These are phyloP conservation scores for Magnaporthiopsis incrustans DNA, from an alignment of 2,329 filamentous ascomycete species.

Conservation along the genomic window DNA sequence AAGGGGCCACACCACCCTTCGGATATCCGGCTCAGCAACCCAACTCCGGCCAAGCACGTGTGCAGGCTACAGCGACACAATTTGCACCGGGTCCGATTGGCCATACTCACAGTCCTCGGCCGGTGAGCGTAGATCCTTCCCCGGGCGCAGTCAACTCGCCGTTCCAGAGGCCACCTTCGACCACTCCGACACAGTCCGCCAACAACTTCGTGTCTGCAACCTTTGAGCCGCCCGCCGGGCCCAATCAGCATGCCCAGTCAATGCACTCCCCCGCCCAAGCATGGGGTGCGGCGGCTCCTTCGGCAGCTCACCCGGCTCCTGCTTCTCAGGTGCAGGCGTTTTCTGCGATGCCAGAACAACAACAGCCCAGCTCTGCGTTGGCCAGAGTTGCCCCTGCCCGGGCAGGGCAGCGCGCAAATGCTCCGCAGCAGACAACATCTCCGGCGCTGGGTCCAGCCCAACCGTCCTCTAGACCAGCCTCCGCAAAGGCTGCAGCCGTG, in stretches of 20 bases:
- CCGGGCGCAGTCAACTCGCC: neutral
- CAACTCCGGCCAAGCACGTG: neutral
- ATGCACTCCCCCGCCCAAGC: neutral
- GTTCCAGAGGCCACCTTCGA: neutral
- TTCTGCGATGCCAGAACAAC: neutral
- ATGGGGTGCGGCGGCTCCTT: neutral
- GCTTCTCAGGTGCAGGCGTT: neutral
- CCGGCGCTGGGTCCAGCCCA: neutral
- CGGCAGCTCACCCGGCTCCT: neutral
- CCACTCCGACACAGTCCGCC: neutral
- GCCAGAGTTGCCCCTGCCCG: neutral
- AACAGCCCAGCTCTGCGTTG: neutral
- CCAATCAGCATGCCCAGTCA: neutral
- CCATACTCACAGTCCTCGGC: neutral
- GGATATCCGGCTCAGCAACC: neutral
- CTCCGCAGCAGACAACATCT: neutral
- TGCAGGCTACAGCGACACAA: slow-evolving; percentile 3
- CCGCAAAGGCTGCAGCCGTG: neutral
- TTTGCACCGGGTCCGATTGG: neutral
- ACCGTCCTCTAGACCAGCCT: neutral
- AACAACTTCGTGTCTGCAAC: neutral
- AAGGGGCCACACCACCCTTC: neutral
- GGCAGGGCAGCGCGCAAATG: neutral
- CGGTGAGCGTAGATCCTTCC: neutral
- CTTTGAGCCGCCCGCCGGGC: neutral